Evolutionary conservation across 768 basidiomycete genomes (phyloP).

Genomic region (Leccinellum luteum): DNA sequence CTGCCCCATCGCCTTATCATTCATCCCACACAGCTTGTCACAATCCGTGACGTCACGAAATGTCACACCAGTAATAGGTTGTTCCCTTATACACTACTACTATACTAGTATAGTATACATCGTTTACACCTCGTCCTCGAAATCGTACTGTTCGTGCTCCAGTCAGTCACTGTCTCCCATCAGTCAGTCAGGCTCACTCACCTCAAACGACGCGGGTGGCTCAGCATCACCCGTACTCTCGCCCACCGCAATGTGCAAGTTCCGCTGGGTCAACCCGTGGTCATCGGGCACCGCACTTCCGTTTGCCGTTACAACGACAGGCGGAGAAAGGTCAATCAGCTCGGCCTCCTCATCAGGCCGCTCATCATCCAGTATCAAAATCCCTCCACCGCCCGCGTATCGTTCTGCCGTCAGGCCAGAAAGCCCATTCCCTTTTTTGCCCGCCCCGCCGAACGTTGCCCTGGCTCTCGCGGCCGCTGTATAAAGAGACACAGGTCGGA

Average conservation of each 20-base stretch:
- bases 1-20: slow-evolving; percentile 22
- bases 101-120: not conserved
- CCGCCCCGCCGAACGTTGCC: slow-evolving; percentile 20
- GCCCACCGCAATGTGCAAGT: slow-evolving; percentile 64
- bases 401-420: slow-evolving; percentile 48
- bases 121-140: slow-evolving; percentile 59
- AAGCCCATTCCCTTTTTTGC: slow-evolving; percentile 31
- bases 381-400: slow-evolving; percentile 81
- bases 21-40: slow-evolving; percentile 6
- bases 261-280: slow-evolving; percentile 20
- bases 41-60: not conserved
- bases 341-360: slow-evolving; percentile 69
- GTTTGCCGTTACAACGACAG: slow-evolving; percentile 27
- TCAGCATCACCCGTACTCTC: slow-evolving; percentile 70
- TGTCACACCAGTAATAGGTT: not conserved
- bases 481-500: slow-evolving; percentile 67
- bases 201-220: slow-evolving; percentile 82
- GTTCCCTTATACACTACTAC: not conserved
- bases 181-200: slow-evolving; percentile 35
- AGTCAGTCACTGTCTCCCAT: slow-evolving; percentile 18
- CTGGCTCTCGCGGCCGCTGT: slow-evolving; percentile 37
- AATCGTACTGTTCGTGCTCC: slow-evolving; percentile 59
- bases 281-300: slow-evolving; percentile 32
- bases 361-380: slow-evolving; percentile 77
- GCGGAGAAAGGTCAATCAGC: slow-evolving; percentile 62